Percentiles rank a stretch among this genome's conserved stretches.
These are phyloP conservation scores for Hericium alpestre DNA, from an alignment of 768 basidiomycete genomes.

Conservation along the genomic window DNA sequence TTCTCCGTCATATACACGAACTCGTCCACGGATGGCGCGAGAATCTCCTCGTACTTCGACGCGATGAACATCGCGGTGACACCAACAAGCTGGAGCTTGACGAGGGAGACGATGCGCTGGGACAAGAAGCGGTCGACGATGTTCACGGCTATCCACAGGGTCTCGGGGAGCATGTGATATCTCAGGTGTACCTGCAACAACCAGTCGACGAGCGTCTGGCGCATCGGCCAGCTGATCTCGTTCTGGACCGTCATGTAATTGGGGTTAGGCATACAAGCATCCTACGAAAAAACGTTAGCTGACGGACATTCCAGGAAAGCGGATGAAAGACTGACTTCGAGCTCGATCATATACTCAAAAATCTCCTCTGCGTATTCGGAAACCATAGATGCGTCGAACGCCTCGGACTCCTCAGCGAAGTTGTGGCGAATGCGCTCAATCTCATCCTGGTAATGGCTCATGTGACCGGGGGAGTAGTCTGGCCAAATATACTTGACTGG, in stretches of 20 bases:
- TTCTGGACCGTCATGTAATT: constrained; percentile 91
- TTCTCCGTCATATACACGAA: constrained; percentile 98
- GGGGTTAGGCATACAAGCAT: constrained; percentile 79
- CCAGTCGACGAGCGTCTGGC: constrained; percentile 96
- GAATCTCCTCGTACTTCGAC: constrained; percentile 97
- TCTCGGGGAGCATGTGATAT: constrained; percentile 99
- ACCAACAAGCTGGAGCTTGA: constrained; percentile 90
- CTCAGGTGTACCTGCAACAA: constrained; percentile 93
- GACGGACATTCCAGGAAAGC: not conserved
- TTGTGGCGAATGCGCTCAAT: constrained; percentile 52
- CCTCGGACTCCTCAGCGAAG: constrained; percentile 61
- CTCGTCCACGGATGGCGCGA: constrained; percentile 94
- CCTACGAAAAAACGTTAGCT: constrained; percentile 34
- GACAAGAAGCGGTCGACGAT: constrained; percentile 73
- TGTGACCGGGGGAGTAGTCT: constrained; percentile 55
- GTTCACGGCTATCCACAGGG: constrained; percentile 98
- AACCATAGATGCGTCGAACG: constrained; percentile 87
- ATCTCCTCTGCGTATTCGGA: constrained; percentile 99
- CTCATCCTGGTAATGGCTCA: constrained; percentile 45
- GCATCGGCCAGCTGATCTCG: constrained; percentile 91
- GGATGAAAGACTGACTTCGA: constrained; percentile 55
- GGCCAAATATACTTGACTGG: constrained; percentile 43
- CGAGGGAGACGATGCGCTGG: constrained; percentile 61
- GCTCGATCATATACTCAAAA: constrained; percentile 88
- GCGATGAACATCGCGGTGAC: constrained; percentile 99